A percentile compares a stretch with the other conserved stretches of the same genome.
Conservation (phyloP, 139 green algal species). For the Tetraselmis chui region DNA sequence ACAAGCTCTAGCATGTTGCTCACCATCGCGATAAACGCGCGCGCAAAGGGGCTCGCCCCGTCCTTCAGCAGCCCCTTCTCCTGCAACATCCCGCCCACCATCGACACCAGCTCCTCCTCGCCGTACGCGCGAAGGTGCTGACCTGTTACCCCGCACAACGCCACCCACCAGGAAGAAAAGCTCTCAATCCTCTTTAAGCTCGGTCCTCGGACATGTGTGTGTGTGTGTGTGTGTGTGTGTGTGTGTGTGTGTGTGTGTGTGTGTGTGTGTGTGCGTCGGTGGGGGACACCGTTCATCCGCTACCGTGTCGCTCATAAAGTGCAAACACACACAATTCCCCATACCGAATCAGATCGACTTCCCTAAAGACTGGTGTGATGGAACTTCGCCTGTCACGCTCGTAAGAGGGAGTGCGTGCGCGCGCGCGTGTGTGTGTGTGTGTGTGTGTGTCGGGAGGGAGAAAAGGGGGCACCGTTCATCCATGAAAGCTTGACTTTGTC, state of each 20-base stretch:
- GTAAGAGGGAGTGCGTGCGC: no score
- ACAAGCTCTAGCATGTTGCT: slow-evolving; percentile 49
- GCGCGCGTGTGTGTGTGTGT: no score
- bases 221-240: no score
- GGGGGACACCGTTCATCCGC: no score
- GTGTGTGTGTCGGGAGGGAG: no score
- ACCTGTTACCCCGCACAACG: neutral
- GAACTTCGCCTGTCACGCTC: no score
- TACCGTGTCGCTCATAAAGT: no score
- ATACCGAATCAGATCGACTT: no score
- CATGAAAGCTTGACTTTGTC: slow-evolving; percentile 87
- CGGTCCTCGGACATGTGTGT: slow-evolving; percentile 28
- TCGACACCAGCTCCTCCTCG: slow-evolving; percentile 26
- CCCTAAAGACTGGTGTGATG: no score
- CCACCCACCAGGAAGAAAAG: neutral
- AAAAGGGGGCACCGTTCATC: slow-evolving; percentile 79
- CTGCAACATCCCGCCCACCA: slow-evolving; percentile 41
- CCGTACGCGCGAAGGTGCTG: slow-evolving; percentile 12
- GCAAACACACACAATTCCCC: no score
- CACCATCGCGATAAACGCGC: slow-evolving; percentile 38
- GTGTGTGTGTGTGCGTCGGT: no score
- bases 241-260: no score
- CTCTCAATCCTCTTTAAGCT: slow-evolving; percentile 1
- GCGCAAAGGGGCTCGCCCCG: slow-evolving; percentile 50
- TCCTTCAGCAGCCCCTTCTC: slow-evolving; percentile 45